These are phyloP conservation scores for Lactarius psammicola DNA, from an alignment of 768 basidiomycete species.

Conservation along the genomic window DNA sequence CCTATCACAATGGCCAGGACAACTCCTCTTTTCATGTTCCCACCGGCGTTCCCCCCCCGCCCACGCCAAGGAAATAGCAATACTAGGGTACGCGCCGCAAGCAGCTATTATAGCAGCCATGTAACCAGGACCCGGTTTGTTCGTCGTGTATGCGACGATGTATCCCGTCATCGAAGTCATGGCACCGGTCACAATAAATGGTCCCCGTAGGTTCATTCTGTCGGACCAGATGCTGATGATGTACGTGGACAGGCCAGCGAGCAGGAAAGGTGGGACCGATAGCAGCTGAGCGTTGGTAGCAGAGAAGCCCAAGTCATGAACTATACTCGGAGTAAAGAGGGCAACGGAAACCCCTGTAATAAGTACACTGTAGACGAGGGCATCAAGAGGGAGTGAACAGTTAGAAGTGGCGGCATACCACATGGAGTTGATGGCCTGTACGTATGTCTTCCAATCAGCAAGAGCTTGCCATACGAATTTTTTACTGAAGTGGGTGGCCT, in stretches of 20 bases:
- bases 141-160: slow-evolving; percentile 45
- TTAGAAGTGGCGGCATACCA: slow-evolving; percentile 31
- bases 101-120: slow-evolving; percentile 50
- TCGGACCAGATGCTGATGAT: slow-evolving; percentile 38
- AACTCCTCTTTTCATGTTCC: slow-evolving; percentile 52
- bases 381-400: background rate
- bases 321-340: slow-evolving; percentile 39
- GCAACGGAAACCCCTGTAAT: slow-evolving; percentile 47
- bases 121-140: slow-evolving; percentile 39
- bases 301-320: slow-evolving; percentile 44
- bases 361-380: slow-evolving; percentile 37
- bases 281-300: slow-evolving; percentile 44
- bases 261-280: slow-evolving; percentile 39
- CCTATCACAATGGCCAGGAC: slow-evolving; percentile 54
- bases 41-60: slow-evolving; percentile 53
- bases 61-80: slow-evolving; percentile 53
- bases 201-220: slow-evolving; percentile 43
- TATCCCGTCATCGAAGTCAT: slow-evolving; percentile 51
- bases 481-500: slow-evolving; percentile 37
- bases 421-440: slow-evolving; percentile 37
- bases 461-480: slow-evolving; percentile 39
- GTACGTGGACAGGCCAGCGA: slow-evolving; percentile 35
- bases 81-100: slow-evolving; percentile 51
- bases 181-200: slow-evolving; percentile 46
- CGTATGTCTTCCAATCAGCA: slow-evolving; percentile 36